Percentiles rank a stretch among this genome's conserved stretches.
Conservation (phyloP, 192 early-diverging fungal genomes). For the Coemansia sp. region DNA sequence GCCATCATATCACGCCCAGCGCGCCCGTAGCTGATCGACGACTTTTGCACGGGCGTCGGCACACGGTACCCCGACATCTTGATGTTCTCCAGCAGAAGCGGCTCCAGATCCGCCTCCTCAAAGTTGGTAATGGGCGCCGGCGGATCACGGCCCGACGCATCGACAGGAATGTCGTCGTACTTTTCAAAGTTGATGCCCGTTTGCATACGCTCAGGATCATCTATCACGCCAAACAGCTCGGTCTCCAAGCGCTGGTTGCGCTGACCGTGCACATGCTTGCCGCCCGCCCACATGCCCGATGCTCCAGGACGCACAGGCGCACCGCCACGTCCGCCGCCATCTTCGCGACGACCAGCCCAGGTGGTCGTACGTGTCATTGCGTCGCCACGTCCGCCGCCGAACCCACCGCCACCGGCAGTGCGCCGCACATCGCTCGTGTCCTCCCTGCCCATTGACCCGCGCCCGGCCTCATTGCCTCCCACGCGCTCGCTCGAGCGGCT, state of each 20-base stretch:
- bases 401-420: constrained; percentile 40
- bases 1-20: constrained; percentile 94
- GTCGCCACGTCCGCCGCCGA: constrained; percentile 30
- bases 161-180: constrained; percentile 98
- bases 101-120: constrained; percentile 74
- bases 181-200: constrained; percentile 99
- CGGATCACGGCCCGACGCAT: constrained; percentile 72
- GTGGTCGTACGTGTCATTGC: constrained; percentile 51
- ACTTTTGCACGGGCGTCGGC: constrained; percentile 96
- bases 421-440: constrained; percentile 44
- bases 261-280: constrained; percentile 75
- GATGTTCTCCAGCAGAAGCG: constrained; percentile 86
- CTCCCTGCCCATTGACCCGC: constrained; percentile 39
- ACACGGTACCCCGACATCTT: constrained; percentile 80
- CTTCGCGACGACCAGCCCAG: constrained; percentile 55
- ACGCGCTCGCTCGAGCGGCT: constrained; percentile 45
- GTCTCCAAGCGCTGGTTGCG: constrained; percentile 77
- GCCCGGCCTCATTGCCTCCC: constrained; percentile 12
- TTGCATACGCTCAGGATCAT: constrained; percentile 74
- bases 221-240: constrained; percentile 71
- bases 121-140: constrained; percentile 68
- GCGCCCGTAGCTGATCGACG: constrained; percentile 81
- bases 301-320: constrained; percentile 43
- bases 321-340: constrained; percentile 26
- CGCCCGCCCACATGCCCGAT: constrained; percentile 70